These are phyloP conservation scores for Plasmodium vivax DNA, from an alignment of 169 alveolate genomes.

Conservation along the genomic window DNA sequence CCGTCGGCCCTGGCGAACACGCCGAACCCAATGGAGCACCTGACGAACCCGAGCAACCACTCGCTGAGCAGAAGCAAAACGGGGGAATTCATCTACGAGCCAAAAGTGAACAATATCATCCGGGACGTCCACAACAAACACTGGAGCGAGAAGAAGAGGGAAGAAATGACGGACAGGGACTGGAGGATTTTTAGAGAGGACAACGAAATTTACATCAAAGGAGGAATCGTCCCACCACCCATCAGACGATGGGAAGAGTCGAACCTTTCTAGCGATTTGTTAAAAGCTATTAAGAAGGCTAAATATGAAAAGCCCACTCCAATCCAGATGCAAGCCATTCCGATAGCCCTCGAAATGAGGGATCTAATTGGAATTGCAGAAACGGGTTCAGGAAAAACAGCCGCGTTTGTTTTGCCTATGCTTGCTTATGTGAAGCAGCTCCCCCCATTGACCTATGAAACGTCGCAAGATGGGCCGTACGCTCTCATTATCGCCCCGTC, in stretches of 20 bases:
- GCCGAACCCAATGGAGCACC: neutral
- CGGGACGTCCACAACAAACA: conserved; percentile 80
- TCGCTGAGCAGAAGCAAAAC: conserved; percentile 14
- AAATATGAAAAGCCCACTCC: conserved; percentile 93
- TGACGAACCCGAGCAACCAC: neutral
- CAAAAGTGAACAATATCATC: conserved; percentile 60
- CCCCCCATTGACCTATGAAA: conserved; percentile 93
- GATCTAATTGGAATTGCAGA: conserved; percentile 98
- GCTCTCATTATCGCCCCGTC: conserved; percentile 95
- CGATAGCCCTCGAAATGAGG: conserved; percentile 92
- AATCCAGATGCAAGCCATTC: conserved; percentile 97
- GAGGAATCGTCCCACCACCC: conserved; percentile 94
- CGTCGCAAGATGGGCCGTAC: conserved; percentile 96
- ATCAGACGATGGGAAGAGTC: conserved; percentile 93
- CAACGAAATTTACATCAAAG: conserved; percentile 91
- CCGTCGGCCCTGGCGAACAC: neutral
- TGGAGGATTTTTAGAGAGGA: conserved; percentile 97
- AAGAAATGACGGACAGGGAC: conserved; percentile 94
- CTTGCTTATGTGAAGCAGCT: conserved; percentile 89
- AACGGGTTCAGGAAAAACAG: conserved; percentile 97
- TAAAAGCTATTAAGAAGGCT: conserved; percentile 84
- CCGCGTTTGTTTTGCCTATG: conserved; percentile 97
- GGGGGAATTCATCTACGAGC: conserved; percentile 61
- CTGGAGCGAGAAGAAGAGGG: conserved; percentile 90
- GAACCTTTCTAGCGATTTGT: conserved; percentile 82